Evolutionary conservation across 1,284 basidiomycete species (phyloP).

Genomic region (Ustilago sp.): DNA sequence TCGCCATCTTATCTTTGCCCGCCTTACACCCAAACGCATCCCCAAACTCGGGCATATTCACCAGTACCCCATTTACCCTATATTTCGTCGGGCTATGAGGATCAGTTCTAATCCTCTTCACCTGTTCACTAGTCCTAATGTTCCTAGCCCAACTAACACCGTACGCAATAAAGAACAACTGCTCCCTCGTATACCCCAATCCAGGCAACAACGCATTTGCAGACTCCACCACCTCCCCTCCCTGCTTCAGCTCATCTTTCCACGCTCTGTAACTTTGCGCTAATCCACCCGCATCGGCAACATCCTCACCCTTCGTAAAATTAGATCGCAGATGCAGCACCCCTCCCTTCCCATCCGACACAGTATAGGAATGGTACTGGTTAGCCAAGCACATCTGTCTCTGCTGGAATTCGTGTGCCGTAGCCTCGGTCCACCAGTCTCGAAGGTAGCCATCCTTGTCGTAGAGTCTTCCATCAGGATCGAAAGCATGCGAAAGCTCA

Average conservation of each 20-base stretch:
- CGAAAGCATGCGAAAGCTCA: constrained; percentile 83
- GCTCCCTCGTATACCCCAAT: constrained; percentile 67
- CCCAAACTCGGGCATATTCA: constrained; percentile 61
- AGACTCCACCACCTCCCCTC: constrained; percentile 53
- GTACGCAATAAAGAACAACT: constrained; percentile 70
- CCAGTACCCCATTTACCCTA: constrained; percentile 61
- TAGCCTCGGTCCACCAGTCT: constrained; percentile 82
- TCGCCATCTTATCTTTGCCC: constrained; percentile 61
- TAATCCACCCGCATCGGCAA: constrained; percentile 74
- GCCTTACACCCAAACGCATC: constrained; percentile 64
- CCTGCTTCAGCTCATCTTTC: constrained; percentile 58
- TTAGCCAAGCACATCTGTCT: constrained; percentile 87
- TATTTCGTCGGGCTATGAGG: constrained; percentile 67
- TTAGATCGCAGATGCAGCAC: constrained; percentile 85
- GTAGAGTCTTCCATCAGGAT: constrained; percentile 83
- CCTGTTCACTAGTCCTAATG: constrained; percentile 55
- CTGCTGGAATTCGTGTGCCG: constrained; percentile 83
- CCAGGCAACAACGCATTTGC: constrained; percentile 68
- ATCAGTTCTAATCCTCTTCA: constrained; percentile 63
- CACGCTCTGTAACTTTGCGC: constrained; percentile 70
- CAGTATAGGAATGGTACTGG: constrained; percentile 86
- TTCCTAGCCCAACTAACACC: constrained; percentile 64
- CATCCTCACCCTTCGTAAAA: constrained; percentile 76
- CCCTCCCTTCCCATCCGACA: constrained; percentile 86
- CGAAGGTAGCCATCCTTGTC: constrained; percentile 73